A percentile compares a stretch with the other conserved stretches of the same genome.
Conservation (phyloP, 345 rosid genomes). For the Excoecaria cochinchinensis region DNA sequence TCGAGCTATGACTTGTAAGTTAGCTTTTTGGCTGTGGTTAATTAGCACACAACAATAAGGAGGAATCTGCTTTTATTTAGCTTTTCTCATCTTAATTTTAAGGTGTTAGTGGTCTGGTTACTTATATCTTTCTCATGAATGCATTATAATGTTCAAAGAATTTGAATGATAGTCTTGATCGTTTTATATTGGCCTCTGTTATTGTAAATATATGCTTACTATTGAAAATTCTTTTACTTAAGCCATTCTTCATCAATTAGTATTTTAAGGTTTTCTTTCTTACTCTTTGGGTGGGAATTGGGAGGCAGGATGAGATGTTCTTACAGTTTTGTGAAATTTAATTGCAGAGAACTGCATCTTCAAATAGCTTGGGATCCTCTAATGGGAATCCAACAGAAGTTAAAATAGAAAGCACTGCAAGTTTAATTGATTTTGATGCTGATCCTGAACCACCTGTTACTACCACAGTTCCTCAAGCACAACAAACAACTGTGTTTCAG, state of each 20-base stretch:
- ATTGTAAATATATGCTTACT: not conserved
- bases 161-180: not conserved
- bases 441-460: constrained; percentile 64
- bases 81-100: not conserved
- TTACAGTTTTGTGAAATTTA: constrained; percentile 24
- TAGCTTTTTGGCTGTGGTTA: not conserved
- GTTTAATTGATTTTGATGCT: constrained; percentile 94
- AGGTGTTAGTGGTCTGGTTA: not conserved
- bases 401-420: constrained; percentile 53
- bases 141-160: not conserved
- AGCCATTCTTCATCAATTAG: not conserved
- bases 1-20: not conserved
- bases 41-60: not conserved
- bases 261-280: not conserved
- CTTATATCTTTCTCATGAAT: not conserved
- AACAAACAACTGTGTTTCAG: constrained; percentile 37
- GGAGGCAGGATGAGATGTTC: constrained; percentile 8
- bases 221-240: not conserved
- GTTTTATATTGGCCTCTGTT: not conserved
- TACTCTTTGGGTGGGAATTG: not conserved
- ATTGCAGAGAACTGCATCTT: constrained; percentile 69
- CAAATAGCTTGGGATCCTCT: constrained; percentile 61
- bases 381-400: constrained; percentile 63
- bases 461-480: constrained; percentile 42
- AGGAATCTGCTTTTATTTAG: not conserved